Percentiles rank a stretch among this genome's conserved stretches.
Conservation (phyloP, 768 basidiomycete genomes). For the Lentinula sp. region DNA sequence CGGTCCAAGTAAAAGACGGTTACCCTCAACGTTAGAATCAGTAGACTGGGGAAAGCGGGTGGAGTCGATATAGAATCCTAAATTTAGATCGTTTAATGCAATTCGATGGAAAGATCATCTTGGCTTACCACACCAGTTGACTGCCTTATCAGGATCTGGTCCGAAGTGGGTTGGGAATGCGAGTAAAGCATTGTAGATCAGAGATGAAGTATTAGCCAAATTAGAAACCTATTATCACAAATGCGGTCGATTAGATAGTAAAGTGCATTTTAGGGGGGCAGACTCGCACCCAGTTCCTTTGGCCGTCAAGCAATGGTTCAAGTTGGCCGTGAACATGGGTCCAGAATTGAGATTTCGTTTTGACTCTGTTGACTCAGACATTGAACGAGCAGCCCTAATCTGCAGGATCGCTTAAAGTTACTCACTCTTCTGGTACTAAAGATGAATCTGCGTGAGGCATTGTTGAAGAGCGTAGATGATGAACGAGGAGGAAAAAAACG, state of each 20-base stretch:
- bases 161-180: slow-evolving; percentile 67
- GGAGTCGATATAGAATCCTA: slow-evolving; percentile 84
- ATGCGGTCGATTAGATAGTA: not conserved
- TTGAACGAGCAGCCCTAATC: not conserved
- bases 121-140: slow-evolving; percentile 90
- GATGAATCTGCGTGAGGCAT: slow-evolving; percentile 88
- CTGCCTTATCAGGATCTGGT: slow-evolving; percentile 46
- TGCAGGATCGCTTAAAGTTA: not conserved
- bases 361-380: slow-evolving; percentile 34
- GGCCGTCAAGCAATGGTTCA: slow-evolving; percentile 51
- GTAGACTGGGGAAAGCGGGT: slow-evolving; percentile 50
- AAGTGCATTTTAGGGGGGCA: not conserved
- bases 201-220: slow-evolving; percentile 74
- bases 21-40: slow-evolving; percentile 11
- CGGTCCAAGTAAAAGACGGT: slow-evolving; percentile 64
- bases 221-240: slow-evolving; percentile 61
- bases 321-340: slow-evolving; percentile 64
- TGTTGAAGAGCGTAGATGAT: slow-evolving; percentile 4
- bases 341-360: slow-evolving; percentile 79
- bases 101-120: not conserved
- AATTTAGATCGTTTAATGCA: not conserved
- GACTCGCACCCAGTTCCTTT: slow-evolving; percentile 69
- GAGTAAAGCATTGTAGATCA: slow-evolving; percentile 74
- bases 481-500: slow-evolving; percentile 7
- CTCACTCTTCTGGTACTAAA: slow-evolving; percentile 52